Evolutionary conservation across 176 grass and related monocot genomes (phyloP).

Genomic region (Phyllostachys edulis): DNA sequence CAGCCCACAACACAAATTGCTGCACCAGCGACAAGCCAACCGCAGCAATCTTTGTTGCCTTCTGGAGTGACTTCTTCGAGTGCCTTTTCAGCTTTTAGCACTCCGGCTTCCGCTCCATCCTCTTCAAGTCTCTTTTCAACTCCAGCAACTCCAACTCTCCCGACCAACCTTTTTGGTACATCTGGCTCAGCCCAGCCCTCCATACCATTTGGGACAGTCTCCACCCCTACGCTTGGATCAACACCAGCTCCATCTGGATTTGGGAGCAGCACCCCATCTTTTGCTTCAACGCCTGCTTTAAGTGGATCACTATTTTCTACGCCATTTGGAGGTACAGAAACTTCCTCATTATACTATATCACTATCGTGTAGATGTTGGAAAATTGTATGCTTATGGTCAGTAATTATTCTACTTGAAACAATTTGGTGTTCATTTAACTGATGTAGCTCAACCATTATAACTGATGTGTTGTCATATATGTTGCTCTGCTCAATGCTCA

Average conservation of each 20-base stretch:
- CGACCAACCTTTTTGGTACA: conserved; percentile 61
- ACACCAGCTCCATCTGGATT: conserved; percentile 70
- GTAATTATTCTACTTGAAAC: not conserved
- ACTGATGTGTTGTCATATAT: not conserved
- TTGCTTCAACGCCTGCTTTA: conserved; percentile 51
- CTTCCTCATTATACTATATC: not conserved
- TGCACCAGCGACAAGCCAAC: conserved; percentile 45
- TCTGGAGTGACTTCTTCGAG: conserved; percentile 42
- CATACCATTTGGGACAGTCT: conserved; percentile 75
- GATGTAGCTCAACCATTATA: not conserved
- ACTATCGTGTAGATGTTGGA: not conserved
- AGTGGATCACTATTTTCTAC: conserved; percentile 71
- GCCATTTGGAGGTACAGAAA: conserved; percentile 61
- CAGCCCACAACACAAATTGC: conserved; percentile 50
- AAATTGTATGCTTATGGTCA: not conserved
- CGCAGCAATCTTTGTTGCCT: conserved; percentile 45
- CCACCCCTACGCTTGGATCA: conserved; percentile 59
- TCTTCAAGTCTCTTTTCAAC: conserved; percentile 73
- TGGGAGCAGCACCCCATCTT: conserved; percentile 49
- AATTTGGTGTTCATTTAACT: not conserved
- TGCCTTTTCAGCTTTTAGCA: conserved; percentile 51
- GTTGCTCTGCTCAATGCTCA: not conserved
- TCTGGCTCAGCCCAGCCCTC: conserved; percentile 56
- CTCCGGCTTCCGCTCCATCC: conserved; percentile 55
- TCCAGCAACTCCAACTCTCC: conserved; percentile 62